Percentiles rank a stretch among this genome's conserved stretches.
phyloP scores from a whole-genome alignment of 2,329 filamentous ascomycete genomes.

The Pseudocercospora fuligena region DNA sequence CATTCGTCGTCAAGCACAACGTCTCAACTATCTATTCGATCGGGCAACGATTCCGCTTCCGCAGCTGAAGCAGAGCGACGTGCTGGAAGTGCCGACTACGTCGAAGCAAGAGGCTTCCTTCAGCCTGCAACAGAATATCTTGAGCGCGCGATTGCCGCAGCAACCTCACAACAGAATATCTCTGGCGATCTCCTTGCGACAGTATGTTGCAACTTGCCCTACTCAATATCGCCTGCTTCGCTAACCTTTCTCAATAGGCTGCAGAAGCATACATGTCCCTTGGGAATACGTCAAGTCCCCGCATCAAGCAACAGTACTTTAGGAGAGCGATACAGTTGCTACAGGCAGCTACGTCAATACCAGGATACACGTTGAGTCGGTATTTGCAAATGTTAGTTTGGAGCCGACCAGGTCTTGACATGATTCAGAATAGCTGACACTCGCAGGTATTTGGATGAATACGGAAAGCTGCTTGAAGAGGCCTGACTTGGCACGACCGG shows the following conservation, averaged over 20 bases:
- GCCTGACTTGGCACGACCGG: not conserved
- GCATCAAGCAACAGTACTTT: constrained; percentile 52
- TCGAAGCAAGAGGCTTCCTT: constrained; percentile 57
- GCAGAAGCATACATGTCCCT: constrained; percentile 60
- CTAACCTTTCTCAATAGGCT: constrained; percentile 41
- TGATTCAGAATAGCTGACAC: constrained; percentile 11
- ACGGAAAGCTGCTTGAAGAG: constrained; percentile 42
- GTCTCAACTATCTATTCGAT: constrained; percentile 39
- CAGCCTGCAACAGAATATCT: constrained; percentile 59
- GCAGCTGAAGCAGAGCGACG: constrained; percentile 45
- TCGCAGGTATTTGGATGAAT: constrained; percentile 52
- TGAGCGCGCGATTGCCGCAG: constrained; percentile 51
- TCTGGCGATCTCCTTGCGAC: constrained; percentile 52
- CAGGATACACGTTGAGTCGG: constrained; percentile 49
- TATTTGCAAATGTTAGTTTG: constrained; percentile 53
- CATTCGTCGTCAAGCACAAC: constrained; percentile 45
- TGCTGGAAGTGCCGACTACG: constrained; percentile 50
- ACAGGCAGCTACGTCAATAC: constrained; percentile 48
- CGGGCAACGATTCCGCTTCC: constrained; percentile 33
- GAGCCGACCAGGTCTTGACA: no score
- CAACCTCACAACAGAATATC: constrained; percentile 44
- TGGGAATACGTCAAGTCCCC: constrained; percentile 55
- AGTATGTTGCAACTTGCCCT: constrained; percentile 39
- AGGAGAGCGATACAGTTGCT: constrained; percentile 53
- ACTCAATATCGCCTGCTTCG: not conserved